Percentiles rank a stretch among this genome's conserved stretches.
Conservation (phyloP, 2,329 filamentous ascomycete species). For the Albifimbria verrucaria region DNA sequence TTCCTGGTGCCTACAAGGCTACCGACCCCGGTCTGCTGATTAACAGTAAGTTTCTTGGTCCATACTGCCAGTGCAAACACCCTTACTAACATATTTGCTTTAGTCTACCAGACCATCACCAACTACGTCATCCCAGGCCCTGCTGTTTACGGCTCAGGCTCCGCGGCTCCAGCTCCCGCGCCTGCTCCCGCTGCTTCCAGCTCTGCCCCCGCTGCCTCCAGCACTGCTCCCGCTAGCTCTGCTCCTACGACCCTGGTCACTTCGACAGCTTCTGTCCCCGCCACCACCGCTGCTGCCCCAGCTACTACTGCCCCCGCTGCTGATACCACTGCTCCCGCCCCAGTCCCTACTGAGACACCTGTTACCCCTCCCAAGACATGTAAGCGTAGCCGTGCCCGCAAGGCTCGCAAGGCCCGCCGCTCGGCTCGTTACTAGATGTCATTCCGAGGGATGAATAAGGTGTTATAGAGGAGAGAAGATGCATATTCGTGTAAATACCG, state of each 20-base stretch:
- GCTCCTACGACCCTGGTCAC: neutral
- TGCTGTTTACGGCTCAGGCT: neutral
- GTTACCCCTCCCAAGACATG: neutral
- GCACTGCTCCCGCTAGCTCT: neutral
- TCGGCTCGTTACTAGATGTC: neutral
- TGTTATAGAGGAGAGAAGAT: neutral
- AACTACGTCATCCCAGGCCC: neutral
- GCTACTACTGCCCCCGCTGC: neutral
- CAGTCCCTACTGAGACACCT: neutral
- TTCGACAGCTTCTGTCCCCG: neutral
- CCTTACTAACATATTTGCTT: neutral
- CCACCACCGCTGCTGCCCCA: neutral
- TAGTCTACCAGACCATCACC: slow-evolving; percentile 2
- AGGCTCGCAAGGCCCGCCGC: slow-evolving; percentile 1
- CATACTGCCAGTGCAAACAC: neutral
- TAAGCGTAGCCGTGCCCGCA: neutral
- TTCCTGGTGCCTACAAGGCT: slow-evolving; percentile 1
- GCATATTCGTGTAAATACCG: neutral
- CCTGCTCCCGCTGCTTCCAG: neutral
- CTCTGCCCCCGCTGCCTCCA: neutral
- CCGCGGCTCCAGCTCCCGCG: neutral
- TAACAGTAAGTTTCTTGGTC: neutral
- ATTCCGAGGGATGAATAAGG: neutral
- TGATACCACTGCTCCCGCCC: neutral
- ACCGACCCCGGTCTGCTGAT: slow-evolving; percentile 1